Evolutionary conservation across 176 grass and related monocot species (phyloP).

Genomic region (Avena sativa): DNA sequence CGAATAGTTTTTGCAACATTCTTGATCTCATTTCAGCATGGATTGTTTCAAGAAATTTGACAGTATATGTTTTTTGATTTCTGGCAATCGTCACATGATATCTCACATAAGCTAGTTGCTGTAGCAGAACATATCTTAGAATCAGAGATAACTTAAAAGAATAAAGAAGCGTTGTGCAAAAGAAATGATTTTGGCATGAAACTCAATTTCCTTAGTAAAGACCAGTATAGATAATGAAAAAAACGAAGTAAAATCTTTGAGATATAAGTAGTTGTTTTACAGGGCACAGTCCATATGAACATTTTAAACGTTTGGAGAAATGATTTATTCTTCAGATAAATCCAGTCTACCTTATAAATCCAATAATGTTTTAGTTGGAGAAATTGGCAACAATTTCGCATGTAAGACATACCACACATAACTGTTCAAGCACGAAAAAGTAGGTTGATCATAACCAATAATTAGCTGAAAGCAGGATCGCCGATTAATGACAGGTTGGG

Average conservation of each 20-base stretch:
- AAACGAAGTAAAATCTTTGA: neutral
- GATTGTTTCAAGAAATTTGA: neutral
- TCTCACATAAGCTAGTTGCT: neutral
- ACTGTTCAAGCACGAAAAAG: too few relatives aligned
- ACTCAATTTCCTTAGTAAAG: neutral
- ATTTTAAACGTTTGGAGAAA: neutral
- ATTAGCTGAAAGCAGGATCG: neutral
- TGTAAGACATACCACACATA: too few relatives aligned
- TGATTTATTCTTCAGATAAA: too few relatives aligned
- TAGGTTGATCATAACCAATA: neutral
- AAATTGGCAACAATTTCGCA: too few relatives aligned
- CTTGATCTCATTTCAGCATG: neutral
- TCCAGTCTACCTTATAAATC: too few relatives aligned
- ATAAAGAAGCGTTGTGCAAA: neutral
- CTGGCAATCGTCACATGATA: neutral
- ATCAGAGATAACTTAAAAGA: neutral
- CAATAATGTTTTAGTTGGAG: too few relatives aligned
- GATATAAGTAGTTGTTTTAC: neutral
- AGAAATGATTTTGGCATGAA: neutral
- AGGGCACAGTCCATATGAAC: neutral
- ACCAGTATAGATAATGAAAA: neutral
- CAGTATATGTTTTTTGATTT: neutral
- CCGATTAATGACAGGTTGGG: neutral
- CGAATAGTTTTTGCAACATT: neutral
- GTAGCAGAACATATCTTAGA: neutral